These are phyloP conservation scores for Botryotinia convoluta DNA, from an alignment of 2,329 filamentous ascomycete genomes.

Conservation along the genomic window DNA sequence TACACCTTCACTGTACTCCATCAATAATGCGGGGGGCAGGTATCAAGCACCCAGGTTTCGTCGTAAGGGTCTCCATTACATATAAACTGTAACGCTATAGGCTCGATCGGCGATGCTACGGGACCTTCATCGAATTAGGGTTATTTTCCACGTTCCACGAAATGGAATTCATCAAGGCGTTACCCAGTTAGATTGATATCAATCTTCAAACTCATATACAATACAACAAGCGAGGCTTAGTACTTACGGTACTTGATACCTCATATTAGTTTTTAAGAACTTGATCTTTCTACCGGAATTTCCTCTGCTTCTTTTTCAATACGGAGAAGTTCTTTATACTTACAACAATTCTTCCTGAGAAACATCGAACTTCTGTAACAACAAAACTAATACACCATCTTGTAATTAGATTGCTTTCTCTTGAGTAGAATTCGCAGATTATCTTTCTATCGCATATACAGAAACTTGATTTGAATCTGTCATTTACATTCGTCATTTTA, in stretches of 20 bases:
- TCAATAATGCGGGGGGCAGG: neutral
- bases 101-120: neutral
- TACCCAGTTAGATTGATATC: neutral
- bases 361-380: neutral
- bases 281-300: neutral
- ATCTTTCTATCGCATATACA: neutral
- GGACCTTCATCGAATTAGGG: too few species aligned
- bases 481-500: neutral
- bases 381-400: neutral
- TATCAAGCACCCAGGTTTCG: neutral
- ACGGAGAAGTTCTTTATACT: neutral
- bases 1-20: neutral
- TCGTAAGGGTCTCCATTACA: neutral
- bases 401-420: neutral
- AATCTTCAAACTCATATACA: neutral
- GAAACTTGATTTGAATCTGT: neutral
- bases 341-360: neutral
- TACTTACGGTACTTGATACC: neutral
- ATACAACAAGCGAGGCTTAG: neutral
- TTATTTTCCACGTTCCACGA: neutral
- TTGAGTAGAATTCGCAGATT: neutral
- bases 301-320: neutral
- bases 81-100: neutral
- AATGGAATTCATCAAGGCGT: neutral
- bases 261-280: neutral